These are phyloP conservation scores for Backusella morwellensis DNA, from an alignment of 192 early-diverging fungal species.

Conservation along the genomic window DNA sequence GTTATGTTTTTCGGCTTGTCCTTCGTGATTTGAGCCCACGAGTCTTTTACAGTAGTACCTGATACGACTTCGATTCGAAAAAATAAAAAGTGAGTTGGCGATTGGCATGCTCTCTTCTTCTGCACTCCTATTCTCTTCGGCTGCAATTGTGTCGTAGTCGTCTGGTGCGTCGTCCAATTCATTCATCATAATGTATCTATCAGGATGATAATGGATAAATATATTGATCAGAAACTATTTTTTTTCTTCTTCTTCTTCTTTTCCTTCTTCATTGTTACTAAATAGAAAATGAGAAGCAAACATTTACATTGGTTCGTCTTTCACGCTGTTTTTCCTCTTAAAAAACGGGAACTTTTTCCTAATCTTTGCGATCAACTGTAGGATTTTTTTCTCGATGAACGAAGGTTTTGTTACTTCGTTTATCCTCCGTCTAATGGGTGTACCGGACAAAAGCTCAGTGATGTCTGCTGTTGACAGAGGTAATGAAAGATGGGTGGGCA, in stretches of 20 bases:
- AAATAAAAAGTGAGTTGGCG: constrained; percentile 42
- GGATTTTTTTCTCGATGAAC: neutral
- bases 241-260: neutral
- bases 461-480: neutral
- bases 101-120: neutral
- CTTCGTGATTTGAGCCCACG: constrained; percentile 32
- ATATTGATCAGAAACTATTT: neutral
- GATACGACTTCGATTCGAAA: constrained; percentile 46
- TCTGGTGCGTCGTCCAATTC: constrained; percentile 18
- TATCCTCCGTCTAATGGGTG: neutral
- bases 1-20: constrained; percentile 32
- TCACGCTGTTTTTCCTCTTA: neutral
- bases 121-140: constrained; percentile 30
- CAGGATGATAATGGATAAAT: neutral
- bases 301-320: neutral
- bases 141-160: constrained; percentile 31
- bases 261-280: neutral
- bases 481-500: constrained; percentile 11
- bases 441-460: neutral
- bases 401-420: neutral
- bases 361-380: neutral
- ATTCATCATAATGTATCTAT: constrained; percentile 3
- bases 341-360: neutral
- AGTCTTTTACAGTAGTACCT: constrained; percentile 44
- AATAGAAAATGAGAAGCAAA: neutral